phyloP scores from a whole-genome alignment of 208 protist species.

The Leishmania tarentolae region DNA sequence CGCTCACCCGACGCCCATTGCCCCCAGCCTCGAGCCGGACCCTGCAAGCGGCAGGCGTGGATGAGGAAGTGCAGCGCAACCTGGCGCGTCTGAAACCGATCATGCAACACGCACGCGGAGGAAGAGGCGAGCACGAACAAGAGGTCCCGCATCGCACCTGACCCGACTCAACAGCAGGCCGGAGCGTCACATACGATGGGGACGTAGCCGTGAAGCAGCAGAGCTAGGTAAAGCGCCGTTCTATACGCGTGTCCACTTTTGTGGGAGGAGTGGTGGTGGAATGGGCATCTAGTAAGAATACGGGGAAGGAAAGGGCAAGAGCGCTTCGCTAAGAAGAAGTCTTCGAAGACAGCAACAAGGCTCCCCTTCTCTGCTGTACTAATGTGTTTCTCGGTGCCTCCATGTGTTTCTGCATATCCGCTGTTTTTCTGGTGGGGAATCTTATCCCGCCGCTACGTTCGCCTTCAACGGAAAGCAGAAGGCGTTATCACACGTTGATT shows the following conservation, averaged over 20 bases:
- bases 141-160: background rate
- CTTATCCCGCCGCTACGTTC: no score
- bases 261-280: background rate
- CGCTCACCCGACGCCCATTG: background rate
- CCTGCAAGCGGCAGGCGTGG: background rate
- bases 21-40: background rate
- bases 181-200: background rate
- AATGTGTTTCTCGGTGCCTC: no score
- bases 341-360: no score
- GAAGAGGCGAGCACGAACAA: background rate
- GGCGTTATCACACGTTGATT: background rate
- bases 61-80: background rate
- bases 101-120: background rate
- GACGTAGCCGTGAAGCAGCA: background rate
- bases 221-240: background rate
- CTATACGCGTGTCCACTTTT: background rate
- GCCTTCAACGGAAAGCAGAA: background rate
- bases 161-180: background rate
- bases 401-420: background rate
- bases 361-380: background rate
- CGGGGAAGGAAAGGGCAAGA: background rate
- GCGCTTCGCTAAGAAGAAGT: background rate
- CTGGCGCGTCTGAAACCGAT: background rate
- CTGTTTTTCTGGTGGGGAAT: no score
- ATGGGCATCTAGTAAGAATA: background rate